A percentile compares a stretch with the other conserved stretches of the same genome.
These are phyloP conservation scores for Phytophthora megakarya DNA, from an alignment of 352 stramenopile species.

Conservation along the genomic window DNA sequence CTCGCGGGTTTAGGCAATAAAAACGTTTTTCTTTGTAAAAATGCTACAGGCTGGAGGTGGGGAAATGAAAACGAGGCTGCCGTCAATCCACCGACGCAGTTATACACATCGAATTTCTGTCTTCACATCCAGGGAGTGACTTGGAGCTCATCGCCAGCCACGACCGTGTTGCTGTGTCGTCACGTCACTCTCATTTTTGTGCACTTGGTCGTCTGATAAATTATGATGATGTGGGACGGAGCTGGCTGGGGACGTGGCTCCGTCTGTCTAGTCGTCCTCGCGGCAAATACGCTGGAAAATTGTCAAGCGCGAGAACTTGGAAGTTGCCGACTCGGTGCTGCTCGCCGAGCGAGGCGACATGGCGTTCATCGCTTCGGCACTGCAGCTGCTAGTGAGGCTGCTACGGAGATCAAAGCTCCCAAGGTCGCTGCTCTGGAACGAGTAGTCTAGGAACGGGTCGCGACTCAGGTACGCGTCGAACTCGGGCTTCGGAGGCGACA, in stretches of 20 bases:
- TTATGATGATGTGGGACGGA: conserved; percentile 41
- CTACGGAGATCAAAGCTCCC: conserved; percentile 29
- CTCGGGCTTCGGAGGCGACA: conserved; percentile 29
- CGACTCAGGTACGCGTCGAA: conserved; percentile 51
- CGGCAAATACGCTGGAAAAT: conserved; percentile 87
- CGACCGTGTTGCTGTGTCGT: conserved; percentile 27
- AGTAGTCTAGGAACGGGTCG: conserved; percentile 60
- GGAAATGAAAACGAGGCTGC: conserved; percentile 35
- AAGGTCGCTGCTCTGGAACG: conserved; percentile 42
- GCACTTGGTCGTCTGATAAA: conserved; percentile 53
- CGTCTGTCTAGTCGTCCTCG: conserved; percentile 53
- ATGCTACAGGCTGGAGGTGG: conserved; percentile 42
- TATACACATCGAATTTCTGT: conserved; percentile 46
- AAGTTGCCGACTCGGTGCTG: conserved; percentile 39
- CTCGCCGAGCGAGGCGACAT: conserved; percentile 40
- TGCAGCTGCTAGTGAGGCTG: conserved; percentile 38
- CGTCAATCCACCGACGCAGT: conserved; percentile 43
- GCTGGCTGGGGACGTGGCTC: conserved; percentile 21
- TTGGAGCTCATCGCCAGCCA: conserved; percentile 16
- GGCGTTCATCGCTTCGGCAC: conserved; percentile 39
- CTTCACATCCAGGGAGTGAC: conserved; percentile 37
- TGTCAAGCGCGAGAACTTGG: conserved; percentile 75
- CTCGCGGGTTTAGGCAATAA: conserved; percentile 34
- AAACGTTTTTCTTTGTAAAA: conserved; percentile 40
- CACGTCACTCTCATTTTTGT: conserved; percentile 35